These are phyloP conservation scores for Trichoderma sp. DNA, from an alignment of 2,329 filamentous ascomycete species.

Conservation along the genomic window DNA sequence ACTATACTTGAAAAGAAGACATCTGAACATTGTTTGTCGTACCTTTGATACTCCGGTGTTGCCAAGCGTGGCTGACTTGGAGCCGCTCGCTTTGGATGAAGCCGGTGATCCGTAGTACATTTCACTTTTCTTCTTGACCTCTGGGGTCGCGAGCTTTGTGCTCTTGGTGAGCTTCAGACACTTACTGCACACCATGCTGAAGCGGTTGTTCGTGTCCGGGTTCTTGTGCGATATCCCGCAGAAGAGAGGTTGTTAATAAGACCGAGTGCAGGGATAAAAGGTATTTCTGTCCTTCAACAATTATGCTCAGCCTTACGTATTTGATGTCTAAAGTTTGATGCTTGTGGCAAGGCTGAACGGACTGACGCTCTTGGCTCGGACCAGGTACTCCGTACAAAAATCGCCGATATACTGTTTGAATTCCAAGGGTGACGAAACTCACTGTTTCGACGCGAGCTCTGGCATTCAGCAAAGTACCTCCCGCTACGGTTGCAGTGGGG, in stretches of 20 bases:
- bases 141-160: conserved; percentile 63
- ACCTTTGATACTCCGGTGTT: conserved; percentile 64
- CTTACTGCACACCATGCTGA: conserved; percentile 64
- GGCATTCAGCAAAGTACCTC: conserved; percentile 18
- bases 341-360: conserved; percentile 19
- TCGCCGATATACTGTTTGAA: conserved; percentile 12
- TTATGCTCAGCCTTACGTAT: neutral
- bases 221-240: neutral
- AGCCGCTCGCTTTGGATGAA: conserved; percentile 43
- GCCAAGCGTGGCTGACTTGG: conserved; percentile 58
- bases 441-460: conserved; percentile 7
- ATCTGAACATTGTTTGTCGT: conserved; percentile 27
- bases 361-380: neutral
- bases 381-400: conserved; percentile 11
- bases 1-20: neutral
- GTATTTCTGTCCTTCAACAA: neutral
- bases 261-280: neutral
- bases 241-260: neutral
- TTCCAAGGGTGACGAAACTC: conserved; percentile 14
- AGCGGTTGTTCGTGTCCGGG: neutral
- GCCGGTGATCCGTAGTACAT: conserved; percentile 66
- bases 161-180: conserved; percentile 64
- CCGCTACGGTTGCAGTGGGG: neutral
- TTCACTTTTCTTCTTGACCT: conserved; percentile 68
- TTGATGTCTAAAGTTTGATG: conserved; percentile 1